phyloP scores from a whole-genome alignment of 2,329 filamentous ascomycete genomes.

The Aspergillus quadrilineatus region DNA sequence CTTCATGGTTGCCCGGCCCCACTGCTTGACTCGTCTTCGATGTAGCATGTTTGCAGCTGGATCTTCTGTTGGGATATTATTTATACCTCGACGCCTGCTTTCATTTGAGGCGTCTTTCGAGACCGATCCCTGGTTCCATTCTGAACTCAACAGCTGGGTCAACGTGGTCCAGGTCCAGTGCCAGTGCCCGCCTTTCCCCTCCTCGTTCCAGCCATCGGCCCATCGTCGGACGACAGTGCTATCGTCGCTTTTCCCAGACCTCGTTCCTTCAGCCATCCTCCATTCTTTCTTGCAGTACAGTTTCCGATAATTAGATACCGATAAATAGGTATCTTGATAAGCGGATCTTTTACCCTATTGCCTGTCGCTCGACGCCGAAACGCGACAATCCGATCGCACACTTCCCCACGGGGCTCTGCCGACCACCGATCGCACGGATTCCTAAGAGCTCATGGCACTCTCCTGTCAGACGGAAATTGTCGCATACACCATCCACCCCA shows the following conservation, averaged over 20 bases:
- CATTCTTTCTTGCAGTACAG: background rate
- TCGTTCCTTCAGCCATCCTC: background rate
- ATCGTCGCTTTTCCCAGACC: background rate
- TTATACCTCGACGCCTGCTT: background rate
- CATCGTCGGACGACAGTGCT: slow-evolving; percentile 5
- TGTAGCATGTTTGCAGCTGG: background rate
- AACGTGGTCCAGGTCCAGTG: background rate
- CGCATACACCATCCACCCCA: background rate
- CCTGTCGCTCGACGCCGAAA: background rate
- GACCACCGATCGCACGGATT: slow-evolving; percentile 1
- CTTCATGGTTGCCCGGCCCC: slow-evolving; percentile 6
- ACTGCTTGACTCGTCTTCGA: background rate
- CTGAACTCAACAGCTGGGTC: background rate
- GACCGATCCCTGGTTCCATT: background rate
- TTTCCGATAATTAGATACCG: background rate
- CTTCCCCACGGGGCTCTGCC: slow-evolving; percentile 13
- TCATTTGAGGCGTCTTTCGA: background rate
- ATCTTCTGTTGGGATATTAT: background rate
- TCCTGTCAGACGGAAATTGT: background rate
- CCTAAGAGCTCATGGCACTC: slow-evolving; percentile 8
- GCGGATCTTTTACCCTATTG: background rate
- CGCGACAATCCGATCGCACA: slow-evolving; percentile 4
- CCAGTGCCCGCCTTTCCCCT: slow-evolving; percentile 1
- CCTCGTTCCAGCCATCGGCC: slow-evolving; percentile 3
- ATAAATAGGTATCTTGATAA: background rate